Base-by-base conservation (phyloP, 768 basidiomycete genomes). In the Lyophyllum decastes region DNA sequence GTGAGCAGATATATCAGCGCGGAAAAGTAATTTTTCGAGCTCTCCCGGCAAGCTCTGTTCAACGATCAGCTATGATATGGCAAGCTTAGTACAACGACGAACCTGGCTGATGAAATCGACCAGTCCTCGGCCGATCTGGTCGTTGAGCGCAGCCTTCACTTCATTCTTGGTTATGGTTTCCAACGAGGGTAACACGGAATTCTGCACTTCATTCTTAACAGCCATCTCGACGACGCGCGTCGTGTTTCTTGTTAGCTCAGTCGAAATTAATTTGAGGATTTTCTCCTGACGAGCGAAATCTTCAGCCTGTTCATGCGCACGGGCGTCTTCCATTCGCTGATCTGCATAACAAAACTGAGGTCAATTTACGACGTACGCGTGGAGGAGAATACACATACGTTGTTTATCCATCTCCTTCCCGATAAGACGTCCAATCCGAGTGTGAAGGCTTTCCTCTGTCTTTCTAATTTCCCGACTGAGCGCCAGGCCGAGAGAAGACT, bases 391-490 rank as follows among this genome's bases (percentile, higher is more conserved):
- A 46, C 22, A 77, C 90, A 71, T 62, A 93, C 93, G 87, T 71
- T 94, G 92, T 73, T 89, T 94, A 67, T 94, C 93, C 81, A 95
- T 87, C 72, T 95, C 93, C 74, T 90, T 91, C 35, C 82, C 82
- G 62, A 95, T 86, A 51, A 93, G 74, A 44, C 88, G 84, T n/a
- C 87, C 87, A 57, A 95, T 86, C 47, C 88, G 85, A 38, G 71
- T 85, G 61, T 91, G 88, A 49, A 95, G 71, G 63, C 75, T 92
- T 66, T 92, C 90, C 71, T 95, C 92, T 41, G 89, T 86, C 78
- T 88, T 89, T 70, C 81, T 85, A 62, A 94, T 92, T 72, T 94
- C 92, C 67, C 87, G 85, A 44, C 83, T 78, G 50, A 94, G 75
- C 12, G 82, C 76, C 55, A 83, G 80, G 21, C 82, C 81, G 43